These are phyloP conservation scores for Quercus rubra DNA, from an alignment of 306 rosid genomes.

Conservation along the genomic window DNA sequence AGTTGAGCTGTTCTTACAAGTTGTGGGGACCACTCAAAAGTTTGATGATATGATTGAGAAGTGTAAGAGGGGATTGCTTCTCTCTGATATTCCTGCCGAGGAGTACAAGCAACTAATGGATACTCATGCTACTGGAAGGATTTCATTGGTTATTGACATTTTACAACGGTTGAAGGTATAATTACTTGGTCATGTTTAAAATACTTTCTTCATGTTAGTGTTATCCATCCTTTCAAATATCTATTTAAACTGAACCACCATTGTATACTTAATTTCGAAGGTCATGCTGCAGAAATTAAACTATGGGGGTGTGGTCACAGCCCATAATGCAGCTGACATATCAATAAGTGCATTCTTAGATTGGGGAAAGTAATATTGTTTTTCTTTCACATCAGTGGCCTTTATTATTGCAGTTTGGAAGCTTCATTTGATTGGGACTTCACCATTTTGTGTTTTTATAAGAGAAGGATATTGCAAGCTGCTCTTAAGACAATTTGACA, in stretches of 20 bases:
- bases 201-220: background rate
- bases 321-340: conserved; percentile 1
- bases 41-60: conserved; percentile 73
- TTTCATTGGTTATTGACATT: conserved; percentile 77
- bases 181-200: conserved; percentile 16
- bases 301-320: background rate
- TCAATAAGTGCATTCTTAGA: background rate
- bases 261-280: background rate
- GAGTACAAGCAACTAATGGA: conserved; percentile 80
- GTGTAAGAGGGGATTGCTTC: conserved; percentile 75
- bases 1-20: conserved; percentile 86
- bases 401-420: background rate
- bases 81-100: conserved; percentile 62
- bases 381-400: background rate
- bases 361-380: background rate
- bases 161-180: conserved; percentile 87
- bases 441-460: background rate
- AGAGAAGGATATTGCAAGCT: background rate
- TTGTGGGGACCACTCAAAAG: conserved; percentile 70
- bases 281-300: background rate
- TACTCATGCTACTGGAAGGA: conserved; percentile 76
- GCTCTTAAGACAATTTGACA: background rate
- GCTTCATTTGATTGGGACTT: background rate
- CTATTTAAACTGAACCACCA: conserved; percentile 6
- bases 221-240: conserved; percentile 1